Base-by-base conservation (phyloP, 164 flowering plant species). In the Cinnamomum chago region DNA sequence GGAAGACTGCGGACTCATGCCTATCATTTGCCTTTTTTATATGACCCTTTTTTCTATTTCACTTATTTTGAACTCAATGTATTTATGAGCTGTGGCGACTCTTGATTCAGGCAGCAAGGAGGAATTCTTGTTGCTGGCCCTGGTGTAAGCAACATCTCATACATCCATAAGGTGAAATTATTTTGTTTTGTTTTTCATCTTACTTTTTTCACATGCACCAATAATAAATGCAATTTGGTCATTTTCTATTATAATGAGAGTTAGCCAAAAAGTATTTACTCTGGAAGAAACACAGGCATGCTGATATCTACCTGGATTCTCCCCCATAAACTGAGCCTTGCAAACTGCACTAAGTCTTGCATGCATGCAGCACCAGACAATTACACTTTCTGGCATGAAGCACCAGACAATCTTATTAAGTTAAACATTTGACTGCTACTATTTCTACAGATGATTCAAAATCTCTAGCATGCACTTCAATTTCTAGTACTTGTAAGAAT, bases 91-190 rank as follows among this genome's bases (percentile, higher is more conserved):
- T 62, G 58, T 65, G 11, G 60, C 25, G 4, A 50, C 67, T 60
- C 17, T 66, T 58, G 73, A 77, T 50, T 60, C 88, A 95, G 97
- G 97, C 91, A 86, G 78, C 99, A 93, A 75, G 99, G 99, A 30
- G 99, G 97, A 70, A 85, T 95, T 70, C 76, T 95, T 77, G 97
- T 95, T 72, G 98, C 98, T 65, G 99, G 99, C 78, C 96, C 98
- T 65, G 99, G 99, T 33, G 92, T 85, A 86, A 82, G 73, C 23
- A 93, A 90, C 82, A 88, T 95, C 75, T 83, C 92, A 27, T 93
- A 93, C 82, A 81, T 91, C 76, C 93, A 90, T 86, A 95, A 77
- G 94, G 97, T 89, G 52, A 69, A 75, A 66, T 75, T 20, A 20
- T 67, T n/a, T 55, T 13, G 65, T 51, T 25, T 13, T 47, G 25